phyloP scores from a whole-genome alignment of 805 yeast species.

The Yarrowia yakushimensis region DNA sequence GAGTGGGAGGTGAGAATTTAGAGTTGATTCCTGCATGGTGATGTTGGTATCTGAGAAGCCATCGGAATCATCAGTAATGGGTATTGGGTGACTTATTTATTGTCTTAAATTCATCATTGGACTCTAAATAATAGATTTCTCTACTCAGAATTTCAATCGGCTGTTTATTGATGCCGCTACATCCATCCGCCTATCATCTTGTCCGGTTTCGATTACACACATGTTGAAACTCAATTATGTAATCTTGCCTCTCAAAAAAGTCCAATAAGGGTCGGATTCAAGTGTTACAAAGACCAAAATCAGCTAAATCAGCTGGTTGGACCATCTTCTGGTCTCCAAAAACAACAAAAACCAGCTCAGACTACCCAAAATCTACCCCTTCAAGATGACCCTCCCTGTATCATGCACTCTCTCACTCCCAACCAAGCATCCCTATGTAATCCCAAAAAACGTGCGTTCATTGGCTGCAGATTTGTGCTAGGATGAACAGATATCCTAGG shows the following conservation, averaged over 20 bases:
- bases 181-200: not conserved
- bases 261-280: not conserved
- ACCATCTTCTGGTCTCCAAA: not conserved
- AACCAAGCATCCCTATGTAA: not conserved
- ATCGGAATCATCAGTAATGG: too few species aligned
- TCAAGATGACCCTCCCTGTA: not conserved
- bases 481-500: too few species aligned
- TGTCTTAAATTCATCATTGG: too few species aligned
- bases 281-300: not conserved
- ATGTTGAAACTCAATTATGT: not conserved
- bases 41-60: too few species aligned
- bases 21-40: not conserved
- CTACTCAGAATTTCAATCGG: not conserved
- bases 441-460: not conserved
- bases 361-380: not conserved
- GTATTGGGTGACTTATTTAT: too few species aligned
- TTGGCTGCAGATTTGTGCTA: slow-evolving; percentile 11
- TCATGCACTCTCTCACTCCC: not conserved
- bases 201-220: not conserved
- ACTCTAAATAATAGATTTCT: too few species aligned
- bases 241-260: not conserved
- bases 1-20: not conserved
- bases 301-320: not conserved
- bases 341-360: too few species aligned
- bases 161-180: too few species aligned